These are phyloP conservation scores for Vitis rupestris DNA, from an alignment of 164 flowering plant species.

Conservation along the genomic window DNA sequence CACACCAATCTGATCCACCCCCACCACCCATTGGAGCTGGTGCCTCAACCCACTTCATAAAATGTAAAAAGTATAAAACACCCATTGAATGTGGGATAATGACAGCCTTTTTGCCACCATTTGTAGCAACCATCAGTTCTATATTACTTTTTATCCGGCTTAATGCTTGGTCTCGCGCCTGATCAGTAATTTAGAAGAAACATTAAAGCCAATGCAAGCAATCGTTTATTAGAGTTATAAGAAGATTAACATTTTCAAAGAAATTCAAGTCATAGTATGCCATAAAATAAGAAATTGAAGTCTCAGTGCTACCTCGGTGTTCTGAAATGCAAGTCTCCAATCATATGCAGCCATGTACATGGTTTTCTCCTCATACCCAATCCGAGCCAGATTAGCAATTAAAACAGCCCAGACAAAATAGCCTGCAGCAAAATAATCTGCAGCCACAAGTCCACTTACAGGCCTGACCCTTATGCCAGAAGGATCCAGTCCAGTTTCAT, in stretches of 20 bases:
- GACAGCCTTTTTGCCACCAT: constrained; percentile 67
- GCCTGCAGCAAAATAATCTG: constrained; percentile 78
- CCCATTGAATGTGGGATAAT: constrained; percentile 86
- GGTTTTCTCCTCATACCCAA: constrained; percentile 80
- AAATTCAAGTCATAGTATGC: too few species aligned
- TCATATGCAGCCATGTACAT: constrained; percentile 91
- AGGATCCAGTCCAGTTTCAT: constrained; percentile 80
- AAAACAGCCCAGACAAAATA: constrained; percentile 86
- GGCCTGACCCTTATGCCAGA: constrained; percentile 65
- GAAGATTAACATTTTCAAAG: background rate
- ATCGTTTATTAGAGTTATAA: background rate
- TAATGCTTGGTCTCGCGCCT: constrained; percentile 67
- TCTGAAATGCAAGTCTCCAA: constrained; percentile 79
- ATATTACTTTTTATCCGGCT: constrained; percentile 73
- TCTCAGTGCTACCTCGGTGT: constrained; percentile 55
- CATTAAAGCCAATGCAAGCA: background rate
- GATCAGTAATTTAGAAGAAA: constrained; percentile 12
- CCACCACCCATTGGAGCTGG: constrained; percentile 91
- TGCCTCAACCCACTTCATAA: constrained; percentile 87
- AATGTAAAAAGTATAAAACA: constrained; percentile 68
- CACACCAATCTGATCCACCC: constrained; percentile 78
- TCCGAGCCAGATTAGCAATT: constrained; percentile 71
- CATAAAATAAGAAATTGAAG: background rate
- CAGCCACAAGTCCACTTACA: constrained; percentile 75
- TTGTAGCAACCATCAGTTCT: constrained; percentile 71